Conservation (phyloP, 768 basidiomycete genomes). For the Rhizopogon salebrosus region DNA sequence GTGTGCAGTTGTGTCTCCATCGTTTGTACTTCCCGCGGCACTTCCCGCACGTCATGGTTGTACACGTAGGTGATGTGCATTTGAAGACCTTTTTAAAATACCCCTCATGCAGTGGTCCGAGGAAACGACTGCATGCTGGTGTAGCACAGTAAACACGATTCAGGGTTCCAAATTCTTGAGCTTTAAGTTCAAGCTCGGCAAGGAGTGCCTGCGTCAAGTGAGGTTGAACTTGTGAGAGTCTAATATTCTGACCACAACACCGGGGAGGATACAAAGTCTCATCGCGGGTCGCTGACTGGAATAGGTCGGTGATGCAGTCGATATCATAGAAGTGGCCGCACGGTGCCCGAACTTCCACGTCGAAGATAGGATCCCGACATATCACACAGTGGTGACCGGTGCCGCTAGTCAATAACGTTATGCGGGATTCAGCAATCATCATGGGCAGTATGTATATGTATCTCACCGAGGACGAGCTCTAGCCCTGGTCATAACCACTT, state of each 20-base stretch:
- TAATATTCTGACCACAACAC: conserved; percentile 31
- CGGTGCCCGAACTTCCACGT: conserved; percentile 20
- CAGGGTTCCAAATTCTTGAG: conserved; percentile 25
- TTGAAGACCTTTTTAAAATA: conserved; percentile 19
- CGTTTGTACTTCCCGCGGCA: conserved; percentile 21
- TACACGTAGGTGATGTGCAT: conserved; percentile 17
- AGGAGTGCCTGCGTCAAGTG: conserved; percentile 19
- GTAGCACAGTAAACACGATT: conserved; percentile 35
- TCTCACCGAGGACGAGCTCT: conserved; percentile 9
- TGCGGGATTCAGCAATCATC: neutral
- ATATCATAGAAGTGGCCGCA: conserved; percentile 34
- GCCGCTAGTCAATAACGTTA: conserved; percentile 5
- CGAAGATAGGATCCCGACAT: conserved; percentile 28
- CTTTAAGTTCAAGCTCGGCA: conserved; percentile 20
- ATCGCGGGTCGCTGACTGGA: conserved; percentile 29
- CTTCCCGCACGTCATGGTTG: conserved; percentile 17
- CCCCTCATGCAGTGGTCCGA: conserved; percentile 26
- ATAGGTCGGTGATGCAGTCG: conserved; percentile 29
- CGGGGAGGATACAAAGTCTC: conserved; percentile 37
- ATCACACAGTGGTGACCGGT: conserved; percentile 30
- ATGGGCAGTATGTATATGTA: neutral
- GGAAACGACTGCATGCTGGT: conserved; percentile 31
- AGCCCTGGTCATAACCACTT: neutral
- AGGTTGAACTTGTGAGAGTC: conserved; percentile 16
- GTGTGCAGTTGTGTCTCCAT: conserved; percentile 20